Conservation (phyloP, 2,329 filamentous ascomycete species). For the Sordariomycetes sp. region DNA sequence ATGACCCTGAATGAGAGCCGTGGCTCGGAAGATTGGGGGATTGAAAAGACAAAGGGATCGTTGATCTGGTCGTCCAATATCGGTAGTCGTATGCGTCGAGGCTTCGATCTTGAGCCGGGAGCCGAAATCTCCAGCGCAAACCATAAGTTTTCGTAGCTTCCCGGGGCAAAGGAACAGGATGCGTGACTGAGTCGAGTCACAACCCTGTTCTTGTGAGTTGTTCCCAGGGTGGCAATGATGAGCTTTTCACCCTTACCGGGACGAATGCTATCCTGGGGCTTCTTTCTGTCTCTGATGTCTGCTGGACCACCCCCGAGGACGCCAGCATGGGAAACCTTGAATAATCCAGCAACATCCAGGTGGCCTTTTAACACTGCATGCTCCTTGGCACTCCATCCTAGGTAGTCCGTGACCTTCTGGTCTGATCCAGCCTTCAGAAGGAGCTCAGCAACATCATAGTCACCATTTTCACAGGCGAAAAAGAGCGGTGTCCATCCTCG, state of each 20-base stretch:
- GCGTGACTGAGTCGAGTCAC: neutral
- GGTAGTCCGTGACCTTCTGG: constrained; percentile 11
- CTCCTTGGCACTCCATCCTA: constrained; percentile 22
- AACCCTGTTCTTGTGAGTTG: neutral
- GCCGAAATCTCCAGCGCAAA: constrained; percentile 8
- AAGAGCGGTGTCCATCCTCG: constrained; percentile 20
- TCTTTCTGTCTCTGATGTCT: neutral
- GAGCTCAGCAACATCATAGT: constrained; percentile 12
- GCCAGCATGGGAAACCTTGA: neutral
- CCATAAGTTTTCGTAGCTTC: neutral
- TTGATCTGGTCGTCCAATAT: constrained; percentile 13
- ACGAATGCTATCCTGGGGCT: no score
- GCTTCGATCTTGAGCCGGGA: neutral
- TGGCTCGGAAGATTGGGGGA: constrained; percentile 5
- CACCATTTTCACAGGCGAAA: constrained; percentile 16
- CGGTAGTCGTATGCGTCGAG: constrained; percentile 11
- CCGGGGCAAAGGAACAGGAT: neutral
- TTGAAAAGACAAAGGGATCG: constrained; percentile 12
- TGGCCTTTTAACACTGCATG: constrained; percentile 22
- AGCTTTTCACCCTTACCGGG: neutral
- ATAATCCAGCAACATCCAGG: constrained; percentile 13
- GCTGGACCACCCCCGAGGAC: neutral
- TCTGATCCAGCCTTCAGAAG: constrained; percentile 17
- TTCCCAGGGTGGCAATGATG: neutral
- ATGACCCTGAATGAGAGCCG: constrained; percentile 13